Base-by-base conservation (phyloP, 176 grass and related monocot species). In the Triticum timopheevii region DNA sequence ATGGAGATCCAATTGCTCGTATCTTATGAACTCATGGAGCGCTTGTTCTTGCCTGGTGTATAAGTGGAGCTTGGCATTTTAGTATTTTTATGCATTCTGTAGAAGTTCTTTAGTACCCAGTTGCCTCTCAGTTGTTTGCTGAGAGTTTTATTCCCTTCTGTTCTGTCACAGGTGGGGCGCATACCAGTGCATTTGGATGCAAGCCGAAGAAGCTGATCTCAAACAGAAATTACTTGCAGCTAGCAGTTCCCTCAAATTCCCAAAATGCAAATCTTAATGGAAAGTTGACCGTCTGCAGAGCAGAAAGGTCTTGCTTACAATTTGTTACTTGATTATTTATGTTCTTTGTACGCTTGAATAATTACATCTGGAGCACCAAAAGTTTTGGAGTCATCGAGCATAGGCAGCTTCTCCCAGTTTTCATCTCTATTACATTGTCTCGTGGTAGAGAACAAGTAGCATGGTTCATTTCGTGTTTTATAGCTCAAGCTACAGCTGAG, bases 231-330 rank as follows among this genome's bases (percentile, higher is more conserved):
- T 36, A 19, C 58, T 74, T 66, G 69, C 76, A 45, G n/a, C 17
- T 82, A 64, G 81, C 38, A 10, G 42, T 70, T 77, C 23, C 63
- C n/a, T 80, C 67, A 28, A 76, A 67, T 45, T 91, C 83, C 19
- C 84, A 52, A 4, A 36, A 28, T 24, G 8, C 17, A 54, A 85
- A 63, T 44, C 27, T 15, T 3, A 25, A 44, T 49, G 45, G 30
- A 31, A 82, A 80, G 19, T 73, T 91, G 23, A 56, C 87, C 19
- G 76, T 87, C 76, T 86, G 76, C 88, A 84, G 76, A 84, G 84
- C 87, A 65, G 69, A 89, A 52, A 94, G 89, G 87, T 94, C 15
- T 73, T 35, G 38, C 39, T 54, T 81, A 19, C 31, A 25, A 8
- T 36, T 16, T 11, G 22, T 15, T 22, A 13, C 39, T 38, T 15